These are phyloP conservation scores for Serendipita indica DNA, from an alignment of 768 basidiomycete species.

Conservation along the genomic window DNA sequence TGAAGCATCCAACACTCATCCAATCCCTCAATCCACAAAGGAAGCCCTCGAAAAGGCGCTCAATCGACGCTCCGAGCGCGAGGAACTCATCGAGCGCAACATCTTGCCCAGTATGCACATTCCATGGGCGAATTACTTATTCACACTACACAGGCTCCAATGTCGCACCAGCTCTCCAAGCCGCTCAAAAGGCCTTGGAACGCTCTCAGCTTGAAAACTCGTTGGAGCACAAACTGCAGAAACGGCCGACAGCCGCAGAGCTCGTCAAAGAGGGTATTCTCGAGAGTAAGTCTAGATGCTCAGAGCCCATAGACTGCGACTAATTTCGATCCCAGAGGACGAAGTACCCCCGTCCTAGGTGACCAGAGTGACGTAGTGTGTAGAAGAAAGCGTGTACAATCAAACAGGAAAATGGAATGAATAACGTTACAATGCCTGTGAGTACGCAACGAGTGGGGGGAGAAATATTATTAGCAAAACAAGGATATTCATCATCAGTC, in stretches of 20 bases:
- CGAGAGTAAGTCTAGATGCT: conserved; percentile 22
- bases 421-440: too few species aligned
- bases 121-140: too few species aligned
- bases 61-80: conserved; percentile 39
- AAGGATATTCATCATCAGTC: not conserved
- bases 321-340: conserved; percentile 11
- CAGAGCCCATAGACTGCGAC: not conserved
- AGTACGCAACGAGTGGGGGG: not conserved
- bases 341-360: conserved; percentile 13
- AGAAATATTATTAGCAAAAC: not conserved
- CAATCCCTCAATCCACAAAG: not conserved
- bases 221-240: conserved; percentile 42
- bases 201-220: conserved; percentile 40
- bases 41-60: conserved; percentile 40
- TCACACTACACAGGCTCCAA: conserved; percentile 39
- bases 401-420: too few species aligned
- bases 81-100: conserved; percentile 49
- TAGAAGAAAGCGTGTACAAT: too few species aligned
- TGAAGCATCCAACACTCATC: not conserved
- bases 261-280: conserved; percentile 54
- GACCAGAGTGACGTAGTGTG: too few species aligned
- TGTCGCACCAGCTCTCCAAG: conserved; percentile 45
- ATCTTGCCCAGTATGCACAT: conserved; percentile 44
- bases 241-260: conserved; percentile 44
- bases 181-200: conserved; percentile 42